Conservation (phyloP, 164 flowering plant species). For the Magnolia sinica region DNA sequence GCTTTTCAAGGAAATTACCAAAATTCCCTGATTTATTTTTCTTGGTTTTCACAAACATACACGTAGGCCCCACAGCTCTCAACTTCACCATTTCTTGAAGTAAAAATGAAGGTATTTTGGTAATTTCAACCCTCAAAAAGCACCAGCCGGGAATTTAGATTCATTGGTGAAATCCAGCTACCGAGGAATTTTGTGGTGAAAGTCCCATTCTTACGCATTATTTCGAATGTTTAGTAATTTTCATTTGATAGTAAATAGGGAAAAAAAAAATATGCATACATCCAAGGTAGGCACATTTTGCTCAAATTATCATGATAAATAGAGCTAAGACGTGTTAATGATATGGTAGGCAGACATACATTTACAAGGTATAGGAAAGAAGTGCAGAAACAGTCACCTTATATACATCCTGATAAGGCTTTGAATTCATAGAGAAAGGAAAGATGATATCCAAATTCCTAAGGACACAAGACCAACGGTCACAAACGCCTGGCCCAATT, state of each 20-base stretch:
- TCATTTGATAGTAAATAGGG: no score
- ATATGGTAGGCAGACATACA: constrained; percentile 13
- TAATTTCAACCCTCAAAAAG: no score
- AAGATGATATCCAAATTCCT: constrained; percentile 81
- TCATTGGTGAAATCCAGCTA: no score
- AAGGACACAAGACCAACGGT: constrained; percentile 72
- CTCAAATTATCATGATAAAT: background rate
- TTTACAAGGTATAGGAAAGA: constrained; percentile 9
- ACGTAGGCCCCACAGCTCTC: no score
- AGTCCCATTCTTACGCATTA: no score
- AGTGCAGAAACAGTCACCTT: constrained; percentile 5
- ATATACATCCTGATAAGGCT: constrained; percentile 28
- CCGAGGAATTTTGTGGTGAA: no score
- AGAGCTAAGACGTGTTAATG: background rate
- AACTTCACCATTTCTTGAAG: no score
- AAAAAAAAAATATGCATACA: background rate
- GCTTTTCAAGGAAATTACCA: no score
- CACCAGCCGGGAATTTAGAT: no score
- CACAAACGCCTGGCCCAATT: constrained; percentile 77
- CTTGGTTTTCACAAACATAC: no score
- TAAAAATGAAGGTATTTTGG: no score
- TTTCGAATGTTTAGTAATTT: background rate
- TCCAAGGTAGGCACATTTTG: background rate
- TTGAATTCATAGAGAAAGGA: constrained; percentile 34
- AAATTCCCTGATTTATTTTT: no score